Evolutionary conservation across 2,329 filamentous ascomycete genomes (phyloP), one percentile per base, ranked within the genome.

Genomic region (Pestalotiopsis sp.): DNA sequence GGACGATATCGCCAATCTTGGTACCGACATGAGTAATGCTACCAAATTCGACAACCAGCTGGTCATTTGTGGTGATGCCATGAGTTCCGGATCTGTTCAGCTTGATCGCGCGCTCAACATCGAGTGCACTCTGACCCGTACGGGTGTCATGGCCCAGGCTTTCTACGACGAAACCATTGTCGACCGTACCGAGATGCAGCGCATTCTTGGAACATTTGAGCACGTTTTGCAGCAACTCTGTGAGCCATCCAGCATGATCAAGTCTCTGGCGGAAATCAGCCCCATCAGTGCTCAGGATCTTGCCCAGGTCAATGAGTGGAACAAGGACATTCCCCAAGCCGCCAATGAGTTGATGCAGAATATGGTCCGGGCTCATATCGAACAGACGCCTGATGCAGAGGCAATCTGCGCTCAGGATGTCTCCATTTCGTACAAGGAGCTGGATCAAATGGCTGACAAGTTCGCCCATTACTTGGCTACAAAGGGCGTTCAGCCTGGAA

Each of bases 31-130:
- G 66, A 49, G 49, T 27, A 68, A 68, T 38, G 61, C 66, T 14
- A 65, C 66, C 61, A 68, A 65, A 36, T 65, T 61, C 56, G 61
- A 68, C 36, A 65, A 68, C 36, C 66, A 68, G 38, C 60, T 68
- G 1, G 66, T 68, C 14, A 68, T 68, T 13, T 62, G 62, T 3
- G 66, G 61, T 11, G 66, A 65, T 52, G 13, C 60, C 9, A 56
- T 60, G 36, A 38, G 60, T 45, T 65, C 49, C 7, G 62, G 20
- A 41, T 68, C 66, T 11, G 62, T 60, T 60, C 61, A 62, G 9
- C 36, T 68, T 6, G 60, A 68, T 38, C 41, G 61, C 31, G 61
- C 60, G 2, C 52, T 68, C 27, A 68, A 68, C 45, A 40, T 65
- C 31, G 66, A 65, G 52, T 62, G 52, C n/a, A 68, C 13, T 27